phyloP scores from a whole-genome alignment of 169 alveolate species.

The Theileria parva region DNA sequence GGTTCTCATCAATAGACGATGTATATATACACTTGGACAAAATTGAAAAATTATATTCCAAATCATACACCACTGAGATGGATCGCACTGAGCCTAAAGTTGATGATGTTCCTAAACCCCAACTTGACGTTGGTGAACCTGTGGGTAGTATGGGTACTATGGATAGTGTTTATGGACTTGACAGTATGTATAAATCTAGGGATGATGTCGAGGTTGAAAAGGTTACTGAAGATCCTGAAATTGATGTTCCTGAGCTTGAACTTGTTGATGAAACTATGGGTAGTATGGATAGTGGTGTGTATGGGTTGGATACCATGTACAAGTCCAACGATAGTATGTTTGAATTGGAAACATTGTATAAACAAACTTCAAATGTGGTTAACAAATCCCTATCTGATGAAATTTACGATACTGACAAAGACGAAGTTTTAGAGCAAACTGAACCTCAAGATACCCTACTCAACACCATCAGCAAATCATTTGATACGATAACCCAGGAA shows the following conservation, averaged over 20 bases:
- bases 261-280: background rate
- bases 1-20: background rate
- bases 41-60: background rate
- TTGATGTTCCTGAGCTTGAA: background rate
- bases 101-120: background rate
- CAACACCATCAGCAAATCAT: background rate
- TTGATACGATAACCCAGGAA: background rate
- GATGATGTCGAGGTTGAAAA: background rate
- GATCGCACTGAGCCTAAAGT: background rate
- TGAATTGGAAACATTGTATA: background rate
- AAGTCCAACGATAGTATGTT: background rate
- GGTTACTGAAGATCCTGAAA: background rate
- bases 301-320: background rate
- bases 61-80: background rate
- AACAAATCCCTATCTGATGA: background rate
- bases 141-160: background rate
- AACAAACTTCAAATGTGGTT: background rate
- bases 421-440: background rate
- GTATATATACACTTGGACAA: background rate
- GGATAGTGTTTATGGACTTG: background rate
- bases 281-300: background rate
- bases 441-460: background rate
- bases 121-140: background rate
- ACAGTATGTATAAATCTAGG: background rate
- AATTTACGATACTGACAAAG: background rate